Percentiles rank a stretch among this genome's conserved stretches.
phyloP scores from a whole-genome alignment of 2,329 filamentous ascomycete genomes.

The Aspergillus calidoustus region DNA sequence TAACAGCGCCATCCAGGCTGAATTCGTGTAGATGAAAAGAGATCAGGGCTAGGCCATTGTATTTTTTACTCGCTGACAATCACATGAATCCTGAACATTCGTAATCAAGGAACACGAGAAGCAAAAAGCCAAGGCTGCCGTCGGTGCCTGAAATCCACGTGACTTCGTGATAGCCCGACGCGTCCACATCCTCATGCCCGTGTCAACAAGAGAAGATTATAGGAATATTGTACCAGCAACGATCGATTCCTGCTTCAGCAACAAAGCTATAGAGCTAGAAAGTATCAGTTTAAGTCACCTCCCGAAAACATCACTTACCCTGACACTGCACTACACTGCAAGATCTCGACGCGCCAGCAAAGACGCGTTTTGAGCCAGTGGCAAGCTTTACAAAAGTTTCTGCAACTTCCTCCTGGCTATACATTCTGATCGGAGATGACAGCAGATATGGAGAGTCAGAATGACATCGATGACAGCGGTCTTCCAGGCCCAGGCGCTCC shows the following conservation, averaged over 20 bases:
- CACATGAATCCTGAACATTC: background rate
- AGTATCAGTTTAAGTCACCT: background rate
- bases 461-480: constrained; percentile 73
- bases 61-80: constrained; percentile 3
- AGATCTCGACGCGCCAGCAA: constrained; percentile 9
- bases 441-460: constrained; percentile 68
- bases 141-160: constrained; percentile 32
- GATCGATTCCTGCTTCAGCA: background rate
- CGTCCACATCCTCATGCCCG: constrained; percentile 28
- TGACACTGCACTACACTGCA: background rate
- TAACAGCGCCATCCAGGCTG: constrained; percentile 7
- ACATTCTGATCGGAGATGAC: constrained; percentile 35
- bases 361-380: constrained; percentile 20
- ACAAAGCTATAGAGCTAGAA: background rate
- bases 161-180: constrained; percentile 43
- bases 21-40: background rate
- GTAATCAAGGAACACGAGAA: background rate
- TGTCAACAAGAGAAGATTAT: background rate
- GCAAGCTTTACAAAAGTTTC: background rate
- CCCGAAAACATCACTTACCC: constrained; percentile 5
- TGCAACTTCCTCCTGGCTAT: background rate
- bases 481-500: constrained; percentile 88
- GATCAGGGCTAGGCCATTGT: background rate
- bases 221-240: constrained; percentile 30
- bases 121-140: constrained; percentile 16